Percentiles rank a stretch among this genome's conserved stretches.
Evolutionary conservation across 73 alveolate genomes (phyloP).

Genomic region (Blepharisma japonicum): DNA sequence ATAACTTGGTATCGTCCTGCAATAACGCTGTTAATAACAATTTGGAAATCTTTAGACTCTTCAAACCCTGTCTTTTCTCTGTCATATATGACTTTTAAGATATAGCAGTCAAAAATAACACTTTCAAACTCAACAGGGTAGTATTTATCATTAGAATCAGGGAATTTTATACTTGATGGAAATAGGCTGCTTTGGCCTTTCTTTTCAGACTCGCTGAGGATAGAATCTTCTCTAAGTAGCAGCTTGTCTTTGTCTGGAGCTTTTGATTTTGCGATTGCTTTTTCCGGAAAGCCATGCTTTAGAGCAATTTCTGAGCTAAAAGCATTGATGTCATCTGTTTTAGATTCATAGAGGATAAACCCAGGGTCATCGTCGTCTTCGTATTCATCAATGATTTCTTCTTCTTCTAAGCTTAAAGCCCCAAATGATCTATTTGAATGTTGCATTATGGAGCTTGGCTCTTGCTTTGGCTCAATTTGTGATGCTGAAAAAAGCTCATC

Average conservation of each 20-base stretch:
- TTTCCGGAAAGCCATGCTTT: conserved; percentile 87
- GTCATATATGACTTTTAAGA: conserved; percentile 96
- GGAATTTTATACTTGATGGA: conserved; percentile 87
- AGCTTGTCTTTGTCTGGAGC: not conserved
- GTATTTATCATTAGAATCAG: conserved; percentile 90
- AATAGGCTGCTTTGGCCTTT: conserved; percentile 4
- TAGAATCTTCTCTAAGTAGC: not conserved
- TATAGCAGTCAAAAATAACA: conserved; percentile 96
- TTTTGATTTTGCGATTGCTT: conserved; percentile 61
- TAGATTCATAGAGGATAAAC: conserved; percentile 86
- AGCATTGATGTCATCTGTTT: conserved; percentile 80
- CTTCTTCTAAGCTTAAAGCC: not conserved
- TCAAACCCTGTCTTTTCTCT: conserved; percentile 99
- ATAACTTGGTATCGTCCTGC: conserved; percentile 98
- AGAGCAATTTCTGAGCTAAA: conserved; percentile 88
- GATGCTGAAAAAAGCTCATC: conserved; percentile 9
- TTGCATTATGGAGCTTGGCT: conserved; percentile 10
- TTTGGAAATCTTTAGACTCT: conserved; percentile 96
- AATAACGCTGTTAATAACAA: conserved; percentile 85
- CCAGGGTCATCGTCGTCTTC: conserved; percentile 99
- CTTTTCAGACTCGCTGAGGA: not conserved
- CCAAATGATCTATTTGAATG: conserved; percentile 24
- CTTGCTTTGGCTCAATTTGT: conserved; percentile 2
- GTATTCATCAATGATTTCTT: conserved; percentile 72
- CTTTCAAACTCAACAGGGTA: conserved; percentile 98